phyloP scores from a whole-genome alignment of 2,329 filamentous ascomycete species.

The Colletotrichum sp. region DNA sequence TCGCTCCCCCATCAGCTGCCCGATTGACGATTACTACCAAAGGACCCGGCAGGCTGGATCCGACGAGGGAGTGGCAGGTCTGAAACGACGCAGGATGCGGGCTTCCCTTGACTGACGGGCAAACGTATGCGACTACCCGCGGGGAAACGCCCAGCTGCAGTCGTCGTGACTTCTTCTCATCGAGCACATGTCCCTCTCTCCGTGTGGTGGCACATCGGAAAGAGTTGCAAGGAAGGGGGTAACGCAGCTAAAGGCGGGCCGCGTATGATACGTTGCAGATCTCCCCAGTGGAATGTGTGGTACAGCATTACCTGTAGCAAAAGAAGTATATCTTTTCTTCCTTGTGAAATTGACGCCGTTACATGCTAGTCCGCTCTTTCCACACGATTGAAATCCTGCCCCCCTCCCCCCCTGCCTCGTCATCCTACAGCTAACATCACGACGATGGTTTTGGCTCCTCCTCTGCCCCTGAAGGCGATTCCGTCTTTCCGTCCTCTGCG shows the following conservation, averaged over 20 bases:
- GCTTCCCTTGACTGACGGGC: not conserved
- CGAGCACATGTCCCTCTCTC: not conserved
- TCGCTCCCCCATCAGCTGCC: not conserved
- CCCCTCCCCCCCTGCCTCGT: not conserved
- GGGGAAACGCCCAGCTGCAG: not conserved
- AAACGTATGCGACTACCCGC: not conserved
- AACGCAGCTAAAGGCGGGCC: not conserved
- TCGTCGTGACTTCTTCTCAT: not conserved
- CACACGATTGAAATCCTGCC: not conserved
- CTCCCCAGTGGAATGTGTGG: not conserved
- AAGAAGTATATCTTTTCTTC: not conserved
- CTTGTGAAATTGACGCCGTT: not conserved
- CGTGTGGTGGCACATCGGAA: not conserved
- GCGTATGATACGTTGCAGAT: not conserved
- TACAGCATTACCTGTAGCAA: not conserved
- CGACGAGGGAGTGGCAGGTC: not conserved
- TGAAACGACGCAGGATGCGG: not conserved
- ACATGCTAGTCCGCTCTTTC: not conserved
- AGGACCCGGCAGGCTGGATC: not conserved
- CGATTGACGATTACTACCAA: not conserved
- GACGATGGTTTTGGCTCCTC: slow-evolving; percentile 15
- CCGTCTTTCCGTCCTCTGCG: slow-evolving; percentile 10
- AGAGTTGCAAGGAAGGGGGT: not conserved
- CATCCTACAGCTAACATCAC: not conserved
- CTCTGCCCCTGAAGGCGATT: slow-evolving; percentile 13